A percentile compares a stretch with the other conserved stretches of the same genome.
These are phyloP conservation scores for Actinidia chinensis DNA, from an alignment of 179 eudicot genomes.

Conservation along the genomic window DNA sequence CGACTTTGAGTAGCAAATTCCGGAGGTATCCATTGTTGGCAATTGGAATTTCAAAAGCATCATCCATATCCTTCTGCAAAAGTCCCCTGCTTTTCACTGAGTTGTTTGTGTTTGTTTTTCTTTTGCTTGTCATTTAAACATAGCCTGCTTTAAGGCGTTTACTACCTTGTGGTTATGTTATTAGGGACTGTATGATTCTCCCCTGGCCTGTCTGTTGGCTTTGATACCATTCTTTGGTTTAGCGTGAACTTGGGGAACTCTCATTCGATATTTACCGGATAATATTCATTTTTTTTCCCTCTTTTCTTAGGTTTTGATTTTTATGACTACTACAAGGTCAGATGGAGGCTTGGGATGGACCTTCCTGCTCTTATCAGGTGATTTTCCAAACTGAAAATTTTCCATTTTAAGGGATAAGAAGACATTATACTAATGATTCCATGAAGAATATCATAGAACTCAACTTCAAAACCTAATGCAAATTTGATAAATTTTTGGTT, in stretches of 20 bases:
- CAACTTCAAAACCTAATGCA: background rate
- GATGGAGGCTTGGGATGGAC: slow-evolving; percentile 99
- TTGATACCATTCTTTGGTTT: background rate
- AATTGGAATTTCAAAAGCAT: slow-evolving; percentile 5
- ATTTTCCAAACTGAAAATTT: background rate
- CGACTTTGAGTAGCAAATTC: slow-evolving; percentile 82
- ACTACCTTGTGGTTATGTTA: background rate
- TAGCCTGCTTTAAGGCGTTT: background rate
- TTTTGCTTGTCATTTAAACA: background rate
- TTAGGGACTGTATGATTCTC: background rate
- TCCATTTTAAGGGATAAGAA: slow-evolving; percentile 4
- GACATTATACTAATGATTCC: slow-evolving; percentile 1
- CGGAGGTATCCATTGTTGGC: slow-evolving; percentile 60
- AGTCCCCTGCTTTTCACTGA: background rate
- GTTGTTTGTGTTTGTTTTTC: background rate
- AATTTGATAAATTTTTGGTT: background rate
- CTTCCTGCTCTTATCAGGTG: slow-evolving; percentile 96
- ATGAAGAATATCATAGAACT: slow-evolving; percentile 1
- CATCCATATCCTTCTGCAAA: background rate
- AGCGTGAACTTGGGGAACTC: background rate
- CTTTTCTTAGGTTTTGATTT: slow-evolving; percentile 71
- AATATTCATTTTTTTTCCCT: background rate
- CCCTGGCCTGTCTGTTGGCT: background rate
- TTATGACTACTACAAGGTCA: slow-evolving; percentile 98
- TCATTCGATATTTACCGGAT: background rate